Evolutionary conservation across 106 monocot genomes (phyloP), one percentile per base, ranked within the genome.

Genomic region (Allium fistulosum): DNA sequence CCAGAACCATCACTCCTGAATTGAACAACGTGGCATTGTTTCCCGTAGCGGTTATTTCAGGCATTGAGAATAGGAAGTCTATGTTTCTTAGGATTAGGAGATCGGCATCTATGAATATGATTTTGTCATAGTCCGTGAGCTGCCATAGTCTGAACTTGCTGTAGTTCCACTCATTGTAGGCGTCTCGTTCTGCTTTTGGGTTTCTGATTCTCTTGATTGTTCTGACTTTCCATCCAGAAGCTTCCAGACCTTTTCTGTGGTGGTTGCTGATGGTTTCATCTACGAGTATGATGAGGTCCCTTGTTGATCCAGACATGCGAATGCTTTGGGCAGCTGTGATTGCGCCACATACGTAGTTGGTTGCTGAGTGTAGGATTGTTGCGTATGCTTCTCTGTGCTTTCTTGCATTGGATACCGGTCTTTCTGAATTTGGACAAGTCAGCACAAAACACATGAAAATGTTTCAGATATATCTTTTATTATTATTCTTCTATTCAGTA

Each of bases 81-180:
- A 85, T 85, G 73, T 85, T 81, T n/a, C 80, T 46, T 14, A 85
- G 49, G 66, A 85, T 71, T 9, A 85, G 77, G 11, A 80, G 80
- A 58, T 85, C 85, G 6, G 85, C 85, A 58, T 85, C 80, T 7
- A 85, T 80, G 75, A 85, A 85, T 49, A 85, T 75, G 62, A 85
- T 26, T 67, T 78, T 85, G 57, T 80, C 80, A 17, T 85, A 85
- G 16, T 85, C 80, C 0, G 85, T 85, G 4, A 85, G 78, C 51
- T 85, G 85, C 85, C 85, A 85, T 0, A 85, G 80, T 16, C 80
- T 59, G 73, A 85, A 85, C 67, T 85, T 85, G 80, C 85, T 85
- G 77, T 85, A 85, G 68, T 85, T 85, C 85, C 85, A 84, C 61
- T 84, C 84, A 12, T 80, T 84, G 65, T 84, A 84, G 18, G 84